Conservation (phyloP, 1,284 basidiomycete genomes). For the Exobasidium cylindrosporum region DNA sequence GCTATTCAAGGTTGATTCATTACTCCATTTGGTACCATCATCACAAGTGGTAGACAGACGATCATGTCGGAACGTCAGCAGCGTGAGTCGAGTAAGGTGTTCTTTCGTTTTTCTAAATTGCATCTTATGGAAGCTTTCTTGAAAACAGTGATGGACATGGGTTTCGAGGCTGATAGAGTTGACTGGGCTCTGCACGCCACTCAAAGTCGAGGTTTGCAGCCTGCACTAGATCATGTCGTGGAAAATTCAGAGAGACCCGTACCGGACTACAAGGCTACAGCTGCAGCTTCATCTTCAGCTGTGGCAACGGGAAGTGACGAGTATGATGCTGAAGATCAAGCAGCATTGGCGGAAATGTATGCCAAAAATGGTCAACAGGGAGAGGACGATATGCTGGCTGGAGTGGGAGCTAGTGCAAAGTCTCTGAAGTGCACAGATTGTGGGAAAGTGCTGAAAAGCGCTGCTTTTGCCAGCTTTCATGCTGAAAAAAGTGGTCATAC, state of each 20-base stretch:
- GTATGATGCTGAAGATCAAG: conserved; percentile 46
- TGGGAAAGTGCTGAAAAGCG: conserved; percentile 63
- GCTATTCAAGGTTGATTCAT: no score
- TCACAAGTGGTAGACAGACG: not conserved
- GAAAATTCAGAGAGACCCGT: conserved; percentile 44
- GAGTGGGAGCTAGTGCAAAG: conserved; percentile 32
- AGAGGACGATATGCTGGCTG: conserved; percentile 29
- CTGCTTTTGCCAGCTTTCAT: conserved; percentile 85
- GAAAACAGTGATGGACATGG: conserved; percentile 48
- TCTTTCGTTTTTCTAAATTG: not conserved
- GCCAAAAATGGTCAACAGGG: conserved; percentile 37
- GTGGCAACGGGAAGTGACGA: conserved; percentile 12
- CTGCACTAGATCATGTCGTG: conserved; percentile 52
- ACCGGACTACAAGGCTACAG: conserved; percentile 32
- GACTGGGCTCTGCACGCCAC: conserved; percentile 52
- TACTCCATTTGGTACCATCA: no score
- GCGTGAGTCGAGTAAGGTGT: conserved; percentile 11
- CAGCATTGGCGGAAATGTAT: conserved; percentile 35
- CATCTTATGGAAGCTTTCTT: not conserved
- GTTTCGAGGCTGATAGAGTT: conserved; percentile 46
- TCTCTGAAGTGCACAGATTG: conserved; percentile 52
- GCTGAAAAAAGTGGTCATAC: conserved; percentile 90
- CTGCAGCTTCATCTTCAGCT: conserved; percentile 5
- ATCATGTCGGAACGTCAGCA: conserved; percentile 13
- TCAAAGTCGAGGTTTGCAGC: conserved; percentile 36